Evolutionary conservation across 2,329 filamentous ascomycete species (phyloP), one percentile per base, ranked within the genome.

Genomic region (Neonectria ditissima): DNA sequence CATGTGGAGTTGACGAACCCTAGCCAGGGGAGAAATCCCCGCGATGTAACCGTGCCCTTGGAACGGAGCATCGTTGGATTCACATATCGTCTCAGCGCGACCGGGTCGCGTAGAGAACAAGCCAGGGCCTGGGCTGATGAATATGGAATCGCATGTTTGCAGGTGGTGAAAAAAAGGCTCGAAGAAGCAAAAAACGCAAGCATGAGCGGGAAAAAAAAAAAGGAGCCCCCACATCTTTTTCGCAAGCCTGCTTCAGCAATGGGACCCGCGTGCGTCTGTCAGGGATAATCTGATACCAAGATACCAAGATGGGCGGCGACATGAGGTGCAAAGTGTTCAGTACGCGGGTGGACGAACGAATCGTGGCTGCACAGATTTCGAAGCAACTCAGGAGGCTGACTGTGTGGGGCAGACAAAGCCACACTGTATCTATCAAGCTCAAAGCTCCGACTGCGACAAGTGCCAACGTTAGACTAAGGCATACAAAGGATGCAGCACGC

Each of bases 41-140:
- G 55, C 63, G 55, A 63, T 69, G 60, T 67, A 63, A 67, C 68
- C 58, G 62, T 67, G 48, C 47, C 59, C 30, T 53, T 16, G 55
- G 54, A 37, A 50, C 28, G 50, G 50, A 44, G 55, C 44, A 50
- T 63, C 32, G 55, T 56, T 45, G 59, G 62, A 65, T 59, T 56
- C 63, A 59, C 30, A 57, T 53, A 47, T 59, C 65, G 68, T 70
- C 65, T 63, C 68, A 70, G 62, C 55, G 53, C 37, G 45, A 69
- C 50, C 24, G 63, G 62, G 67, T 55, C 52, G 39, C 28, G 53
- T 62, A 56, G 34, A 60, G 44, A 55, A 59, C 8, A n/a, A 41
- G 13, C 60, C 55, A 62, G 65, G 65, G 58, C 59, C 59, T 47
- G 58, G 55, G 41, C 63, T 65, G 61, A 65, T 45, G 52, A 59